These are phyloP conservation scores for Kitagawia praeruptora DNA, from an alignment of 129 eudicot species.

Conservation along the genomic window DNA sequence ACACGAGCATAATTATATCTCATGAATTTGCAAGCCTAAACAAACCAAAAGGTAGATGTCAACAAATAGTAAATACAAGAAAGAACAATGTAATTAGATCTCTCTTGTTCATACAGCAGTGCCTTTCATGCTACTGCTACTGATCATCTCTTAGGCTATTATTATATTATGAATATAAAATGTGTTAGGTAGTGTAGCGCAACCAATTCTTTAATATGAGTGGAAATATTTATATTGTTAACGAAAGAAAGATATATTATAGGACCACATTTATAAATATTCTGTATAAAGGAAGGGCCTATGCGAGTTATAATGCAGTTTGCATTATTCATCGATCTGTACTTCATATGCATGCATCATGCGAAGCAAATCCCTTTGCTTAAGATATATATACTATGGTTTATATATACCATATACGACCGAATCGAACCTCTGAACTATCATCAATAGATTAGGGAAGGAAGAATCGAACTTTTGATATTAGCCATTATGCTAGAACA, in stretches of 20 bases:
- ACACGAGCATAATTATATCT: neutral
- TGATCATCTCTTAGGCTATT: neutral
- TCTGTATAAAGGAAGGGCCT: neutral
- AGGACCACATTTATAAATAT: neutral
- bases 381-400: no score
- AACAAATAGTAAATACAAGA: neutral
- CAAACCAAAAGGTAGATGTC: neutral
- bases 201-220: neutral
- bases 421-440: no score
- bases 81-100: neutral
- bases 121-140: neutral
- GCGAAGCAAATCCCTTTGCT: neutral
- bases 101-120: neutral
- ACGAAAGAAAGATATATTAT: neutral
- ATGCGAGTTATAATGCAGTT: neutral
- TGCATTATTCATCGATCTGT: neutral
- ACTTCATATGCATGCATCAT: constrained; percentile 9
- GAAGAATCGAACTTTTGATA: no score
- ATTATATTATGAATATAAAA: neutral
- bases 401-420: no score
- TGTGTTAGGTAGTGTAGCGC: neutral
- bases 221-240: neutral
- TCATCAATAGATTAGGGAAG: no score
- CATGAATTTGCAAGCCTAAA: neutral
- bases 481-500: no score